Conservation (phyloP, 2,329 filamentous ascomycete genomes). For the Fusarium xyrophilum region DNA sequence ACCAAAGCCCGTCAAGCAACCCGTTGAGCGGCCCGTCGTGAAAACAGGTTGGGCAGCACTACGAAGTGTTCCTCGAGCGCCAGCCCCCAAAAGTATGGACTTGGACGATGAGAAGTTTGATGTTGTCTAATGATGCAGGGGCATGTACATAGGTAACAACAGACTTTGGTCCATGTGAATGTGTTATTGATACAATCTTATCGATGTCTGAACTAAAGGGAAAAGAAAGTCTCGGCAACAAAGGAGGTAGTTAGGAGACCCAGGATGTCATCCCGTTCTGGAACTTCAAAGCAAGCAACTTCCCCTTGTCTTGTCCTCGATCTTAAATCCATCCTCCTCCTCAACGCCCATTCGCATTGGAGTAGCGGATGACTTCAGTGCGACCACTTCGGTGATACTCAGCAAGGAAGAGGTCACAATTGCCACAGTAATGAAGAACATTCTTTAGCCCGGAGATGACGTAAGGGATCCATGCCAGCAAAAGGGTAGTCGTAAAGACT, state of each 20-base stretch:
- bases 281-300: neutral
- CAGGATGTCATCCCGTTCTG: conserved; percentile 6
- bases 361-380: conserved; percentile 20
- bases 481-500: accelerated
- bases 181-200: neutral
- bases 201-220: neutral
- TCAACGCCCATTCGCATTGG: neutral
- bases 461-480: neutral
- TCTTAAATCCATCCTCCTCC: neutral
- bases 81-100: conserved; percentile 42
- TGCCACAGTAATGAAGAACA: conserved; percentile 34
- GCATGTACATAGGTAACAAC: conserved; percentile 9
- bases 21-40: conserved; percentile 26
- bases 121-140: conserved; percentile 33
- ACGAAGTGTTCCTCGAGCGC: conserved; percentile 32
- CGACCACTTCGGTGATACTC: conserved; percentile 32
- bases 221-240: neutral
- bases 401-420: conserved; percentile 32
- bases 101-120: conserved; percentile 46
- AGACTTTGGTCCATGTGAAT: neutral
- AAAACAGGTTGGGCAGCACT: conserved; percentile 46
- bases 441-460: conserved; percentile 30
- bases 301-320: neutral
- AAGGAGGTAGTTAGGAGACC: neutral
- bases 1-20: conserved; percentile 8